These are phyloP conservation scores for Exsudoporus floridanus DNA, from an alignment of 1,284 basidiomycete genomes.

Conservation along the genomic window DNA sequence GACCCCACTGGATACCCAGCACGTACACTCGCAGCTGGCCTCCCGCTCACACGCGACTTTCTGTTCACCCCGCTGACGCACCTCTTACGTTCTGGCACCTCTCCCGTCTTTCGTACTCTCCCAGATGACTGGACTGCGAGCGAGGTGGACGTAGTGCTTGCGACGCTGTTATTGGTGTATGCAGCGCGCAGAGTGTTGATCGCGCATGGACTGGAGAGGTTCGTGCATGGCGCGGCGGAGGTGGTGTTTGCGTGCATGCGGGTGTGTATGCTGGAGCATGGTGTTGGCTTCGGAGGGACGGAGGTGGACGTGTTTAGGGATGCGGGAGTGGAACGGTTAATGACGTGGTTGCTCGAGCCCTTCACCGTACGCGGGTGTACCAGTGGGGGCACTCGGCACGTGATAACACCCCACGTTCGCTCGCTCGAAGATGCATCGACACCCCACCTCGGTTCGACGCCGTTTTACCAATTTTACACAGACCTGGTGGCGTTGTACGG, in stretches of 20 bases:
- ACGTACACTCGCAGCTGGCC: slow-evolving; percentile 35
- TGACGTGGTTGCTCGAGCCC: slow-evolving; percentile 60
- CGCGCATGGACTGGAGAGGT: slow-evolving; percentile 40
- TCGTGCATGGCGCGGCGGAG: slow-evolving; percentile 53
- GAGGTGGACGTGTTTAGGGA: slow-evolving; percentile 72
- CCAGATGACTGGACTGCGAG: slow-evolving; percentile 77
- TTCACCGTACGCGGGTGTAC: slow-evolving; percentile 40
- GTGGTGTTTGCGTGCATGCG: slow-evolving; percentile 82
- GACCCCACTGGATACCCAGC: not conserved
- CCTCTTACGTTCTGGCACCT: slow-evolving; percentile 77
- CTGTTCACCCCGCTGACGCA: slow-evolving; percentile 73
- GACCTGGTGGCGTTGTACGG: slow-evolving; percentile 90
- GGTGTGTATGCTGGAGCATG: slow-evolving; percentile 92
- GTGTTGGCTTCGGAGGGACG: slow-evolving; percentile 14
- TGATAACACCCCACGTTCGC: not conserved
- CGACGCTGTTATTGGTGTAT: slow-evolving; percentile 58
- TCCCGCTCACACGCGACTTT: slow-evolving; percentile 78
- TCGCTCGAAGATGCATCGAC: slow-evolving; percentile 59
- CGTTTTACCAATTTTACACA: slow-evolving; percentile 94
- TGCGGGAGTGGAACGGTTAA: slow-evolving; percentile 52
- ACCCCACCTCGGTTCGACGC: slow-evolving; percentile 65
- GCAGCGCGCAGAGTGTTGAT: slow-evolving; percentile 44
- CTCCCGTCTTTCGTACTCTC: slow-evolving; percentile 67
- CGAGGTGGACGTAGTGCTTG: slow-evolving; percentile 77
- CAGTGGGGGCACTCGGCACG: not conserved